Percentiles rank a stretch among this genome's conserved stretches.
Conservation (phyloP, 345 rosid species). For the Brassica incana region DNA sequence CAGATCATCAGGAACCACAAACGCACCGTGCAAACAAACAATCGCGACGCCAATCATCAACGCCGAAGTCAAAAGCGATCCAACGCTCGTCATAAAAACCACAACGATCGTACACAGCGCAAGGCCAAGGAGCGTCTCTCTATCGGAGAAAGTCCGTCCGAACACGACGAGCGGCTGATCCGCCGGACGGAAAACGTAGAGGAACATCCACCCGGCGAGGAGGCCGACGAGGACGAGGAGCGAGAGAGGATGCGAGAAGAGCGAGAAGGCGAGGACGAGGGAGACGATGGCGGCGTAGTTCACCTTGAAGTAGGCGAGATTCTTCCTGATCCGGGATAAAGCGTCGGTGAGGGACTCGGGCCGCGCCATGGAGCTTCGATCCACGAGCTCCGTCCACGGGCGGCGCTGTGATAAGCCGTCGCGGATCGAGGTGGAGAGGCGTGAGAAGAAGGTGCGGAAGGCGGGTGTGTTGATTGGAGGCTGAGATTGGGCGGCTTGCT, state of each 20-base stretch:
- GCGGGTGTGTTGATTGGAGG: conserved; percentile 75
- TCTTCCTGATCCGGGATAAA: conserved; percentile 65
- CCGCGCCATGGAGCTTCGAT: conserved; percentile 56
- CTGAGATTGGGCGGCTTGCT: conserved; percentile 51
- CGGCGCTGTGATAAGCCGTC: conserved; percentile 74
- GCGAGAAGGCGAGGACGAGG: conserved; percentile 64
- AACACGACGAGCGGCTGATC: conserved; percentile 68
- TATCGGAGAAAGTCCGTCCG: conserved; percentile 74
- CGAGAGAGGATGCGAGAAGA: conserved; percentile 70
- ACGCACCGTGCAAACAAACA: conserved; percentile 78
- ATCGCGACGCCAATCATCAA: conserved; percentile 65
- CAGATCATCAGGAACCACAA: conserved; percentile 83
- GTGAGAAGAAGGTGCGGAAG: conserved; percentile 67
- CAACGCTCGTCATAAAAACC: conserved; percentile 77
- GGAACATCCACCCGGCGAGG: conserved; percentile 61
- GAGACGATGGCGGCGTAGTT: conserved; percentile 62
- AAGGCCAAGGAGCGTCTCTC: conserved; percentile 63
- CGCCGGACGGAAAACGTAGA: conserved; percentile 71
- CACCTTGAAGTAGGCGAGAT: conserved; percentile 37
- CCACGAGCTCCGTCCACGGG: conserved; percentile 72
- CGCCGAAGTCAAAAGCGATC: conserved; percentile 71
- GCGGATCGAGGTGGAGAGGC: conserved; percentile 68
- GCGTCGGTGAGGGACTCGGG: conserved; percentile 73
- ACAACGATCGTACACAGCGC: conserved; percentile 58
- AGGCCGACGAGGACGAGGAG: conserved; percentile 66